Evolutionary conservation across 352 stramenopile species (phyloP).

Genomic region (Phytopythium ostracodes): DNA sequence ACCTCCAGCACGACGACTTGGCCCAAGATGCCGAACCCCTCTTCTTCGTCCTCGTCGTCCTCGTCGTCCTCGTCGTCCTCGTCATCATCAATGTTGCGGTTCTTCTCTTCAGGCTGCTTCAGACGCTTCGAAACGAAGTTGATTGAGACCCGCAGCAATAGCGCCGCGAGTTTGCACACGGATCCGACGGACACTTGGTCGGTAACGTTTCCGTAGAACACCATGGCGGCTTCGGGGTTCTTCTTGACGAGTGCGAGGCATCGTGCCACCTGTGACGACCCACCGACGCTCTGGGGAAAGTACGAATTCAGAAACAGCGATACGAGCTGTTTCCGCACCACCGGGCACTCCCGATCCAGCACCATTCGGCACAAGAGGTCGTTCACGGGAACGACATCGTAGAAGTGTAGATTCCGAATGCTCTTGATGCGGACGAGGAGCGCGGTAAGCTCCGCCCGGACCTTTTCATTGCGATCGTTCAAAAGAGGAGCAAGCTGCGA

Average conservation of each 20-base stretch:
- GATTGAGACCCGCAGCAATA: constrained; percentile 70
- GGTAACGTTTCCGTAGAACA: constrained; percentile 79
- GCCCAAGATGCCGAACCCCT: constrained; percentile 60
- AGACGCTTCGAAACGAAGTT: constrained; percentile 74
- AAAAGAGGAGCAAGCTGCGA: constrained; percentile 68
- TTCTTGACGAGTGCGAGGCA: constrained; percentile 79
- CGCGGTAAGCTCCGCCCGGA: constrained; percentile 70
- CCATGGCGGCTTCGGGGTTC: constrained; percentile 71
- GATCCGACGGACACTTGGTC: constrained; percentile 74
- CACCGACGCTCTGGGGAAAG: constrained; percentile 77
- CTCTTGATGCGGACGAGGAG: constrained; percentile 86
- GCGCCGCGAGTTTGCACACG: constrained; percentile 74
- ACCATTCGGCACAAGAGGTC: constrained; percentile 73
- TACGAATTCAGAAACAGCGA: constrained; percentile 86
- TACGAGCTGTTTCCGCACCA: constrained; percentile 73
- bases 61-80: constrained; percentile 49
- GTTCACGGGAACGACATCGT: constrained; percentile 79
- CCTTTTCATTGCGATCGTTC: constrained; percentile 81
- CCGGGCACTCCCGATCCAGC: constrained; percentile 45
- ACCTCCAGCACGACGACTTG: constrained; percentile 76
- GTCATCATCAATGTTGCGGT: constrained; percentile 19
- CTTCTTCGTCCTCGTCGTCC: constrained; percentile 60
- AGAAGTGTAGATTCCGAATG: constrained; percentile 85
- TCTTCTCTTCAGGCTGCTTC: constrained; percentile 32
- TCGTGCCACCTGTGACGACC: constrained; percentile 77